Conservation (phyloP, 129 eudicot species). For the Scalesia atractyloides region DNA sequence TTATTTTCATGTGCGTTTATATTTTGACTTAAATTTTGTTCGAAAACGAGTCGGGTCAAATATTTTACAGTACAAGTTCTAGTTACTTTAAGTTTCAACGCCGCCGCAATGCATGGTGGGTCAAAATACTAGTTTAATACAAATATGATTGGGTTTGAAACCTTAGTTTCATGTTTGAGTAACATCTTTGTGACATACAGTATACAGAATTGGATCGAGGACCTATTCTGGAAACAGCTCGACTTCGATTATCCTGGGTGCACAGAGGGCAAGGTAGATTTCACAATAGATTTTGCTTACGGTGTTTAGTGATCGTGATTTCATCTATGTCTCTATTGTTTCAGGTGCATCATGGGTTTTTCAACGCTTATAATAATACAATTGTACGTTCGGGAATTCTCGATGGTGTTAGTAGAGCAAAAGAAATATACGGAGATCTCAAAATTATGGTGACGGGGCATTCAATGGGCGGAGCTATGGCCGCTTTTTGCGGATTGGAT, state of each 20-base stretch:
- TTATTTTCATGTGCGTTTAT: too few species aligned
- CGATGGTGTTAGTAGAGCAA: constrained; percentile 57
- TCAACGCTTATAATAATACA: constrained; percentile 89
- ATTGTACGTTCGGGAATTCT: constrained; percentile 76
- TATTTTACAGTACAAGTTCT: too few species aligned
- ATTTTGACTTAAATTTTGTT: too few species aligned
- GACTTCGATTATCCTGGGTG: constrained; percentile 84
- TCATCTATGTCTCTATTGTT: constrained; percentile 20
- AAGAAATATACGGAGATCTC: constrained; percentile 61
- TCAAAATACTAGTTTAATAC: too few species aligned
- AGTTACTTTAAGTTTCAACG: too few species aligned
- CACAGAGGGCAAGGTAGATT: constrained; percentile 77
- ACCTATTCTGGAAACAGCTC: constrained; percentile 95
- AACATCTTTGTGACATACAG: constrained; percentile 36
- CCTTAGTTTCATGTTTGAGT: neutral
- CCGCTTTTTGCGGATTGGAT: constrained; percentile 92
- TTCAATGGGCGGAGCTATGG: constrained; percentile 99
- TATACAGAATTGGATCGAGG: constrained; percentile 91
- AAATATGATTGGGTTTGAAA: constrained; percentile 3
- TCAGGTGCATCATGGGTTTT: constrained; percentile 98
- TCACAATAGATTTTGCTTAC: constrained; percentile 1
- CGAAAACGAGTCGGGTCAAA: too few species aligned
- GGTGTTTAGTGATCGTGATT: neutral
- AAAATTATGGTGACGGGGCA: constrained; percentile 85
- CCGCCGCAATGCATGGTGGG: too few species aligned